Percentiles rank a stretch among this genome's conserved stretches.
Evolutionary conservation across 2,329 filamentous ascomycete genomes (phyloP).

Genomic region (Fusarium sp.): DNA sequence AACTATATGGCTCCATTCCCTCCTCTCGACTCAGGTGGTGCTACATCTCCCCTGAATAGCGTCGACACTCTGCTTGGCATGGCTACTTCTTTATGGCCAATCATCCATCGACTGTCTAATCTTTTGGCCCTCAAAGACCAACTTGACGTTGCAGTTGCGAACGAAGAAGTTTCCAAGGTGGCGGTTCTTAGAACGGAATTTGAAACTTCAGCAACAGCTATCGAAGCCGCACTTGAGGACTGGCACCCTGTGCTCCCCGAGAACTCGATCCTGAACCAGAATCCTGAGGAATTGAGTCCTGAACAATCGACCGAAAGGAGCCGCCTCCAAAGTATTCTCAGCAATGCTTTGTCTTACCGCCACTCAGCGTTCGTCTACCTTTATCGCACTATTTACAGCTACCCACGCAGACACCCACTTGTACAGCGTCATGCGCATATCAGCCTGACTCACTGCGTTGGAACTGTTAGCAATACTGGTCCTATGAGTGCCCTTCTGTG

Average conservation of each 20-base stretch:
- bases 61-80: slow-evolving; percentile 72
- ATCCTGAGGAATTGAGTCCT: slow-evolving; percentile 41
- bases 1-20: slow-evolving; percentile 61
- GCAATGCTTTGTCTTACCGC: slow-evolving; percentile 71
- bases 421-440: slow-evolving; percentile 67
- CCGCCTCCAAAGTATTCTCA: slow-evolving; percentile 65
- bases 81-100: slow-evolving; percentile 72
- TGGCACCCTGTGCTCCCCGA: slow-evolving; percentile 67
- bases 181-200: slow-evolving; percentile 64
- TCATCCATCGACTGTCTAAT: slow-evolving; percentile 70
- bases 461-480: slow-evolving; percentile 65
- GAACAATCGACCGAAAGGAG: slow-evolving; percentile 52
- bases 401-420: slow-evolving; percentile 58
- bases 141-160: slow-evolving; percentile 59
- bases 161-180: slow-evolving; percentile 58
- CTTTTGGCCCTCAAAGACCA: slow-evolving; percentile 65
- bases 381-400: slow-evolving; percentile 65
- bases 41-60: slow-evolving; percentile 61
- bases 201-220: slow-evolving; percentile 63
- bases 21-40: slow-evolving; percentile 57
- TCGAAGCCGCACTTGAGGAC: slow-evolving; percentile 65
- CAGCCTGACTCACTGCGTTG: slow-evolving; percentile 65
- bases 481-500: slow-evolving; percentile 74
- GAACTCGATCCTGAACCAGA: slow-evolving; percentile 45
- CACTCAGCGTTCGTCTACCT: slow-evolving; percentile 70